Evolutionary conservation across 1,284 basidiomycete genomes (phyloP).

Genomic region (Irpex sp.): DNA sequence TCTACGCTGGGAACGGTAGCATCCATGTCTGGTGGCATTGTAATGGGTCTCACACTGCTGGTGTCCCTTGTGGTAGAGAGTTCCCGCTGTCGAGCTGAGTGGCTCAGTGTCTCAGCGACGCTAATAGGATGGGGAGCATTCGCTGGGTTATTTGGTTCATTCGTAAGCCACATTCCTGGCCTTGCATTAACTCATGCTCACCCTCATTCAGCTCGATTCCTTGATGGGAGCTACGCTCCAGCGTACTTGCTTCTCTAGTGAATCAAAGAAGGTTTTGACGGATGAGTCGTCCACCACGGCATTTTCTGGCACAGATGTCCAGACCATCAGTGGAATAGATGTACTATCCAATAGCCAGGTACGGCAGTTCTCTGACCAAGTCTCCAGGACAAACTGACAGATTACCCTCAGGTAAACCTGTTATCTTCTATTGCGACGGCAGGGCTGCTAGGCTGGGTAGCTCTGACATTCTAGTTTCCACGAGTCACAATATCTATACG

Average conservation of each 20-base stretch:
- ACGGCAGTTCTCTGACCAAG: neutral
- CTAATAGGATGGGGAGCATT: slow-evolving; percentile 54
- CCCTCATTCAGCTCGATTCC: slow-evolving; percentile 61
- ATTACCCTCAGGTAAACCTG: slow-evolving; percentile 35
- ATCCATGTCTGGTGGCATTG: slow-evolving; percentile 67
- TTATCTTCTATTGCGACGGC: slow-evolving; percentile 37
- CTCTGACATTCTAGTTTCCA: slow-evolving; percentile 2
- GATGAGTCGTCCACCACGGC: slow-evolving; percentile 37
- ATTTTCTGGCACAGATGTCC: slow-evolving; percentile 30
- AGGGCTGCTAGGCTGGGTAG: slow-evolving; percentile 29
- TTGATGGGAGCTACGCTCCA: slow-evolving; percentile 87
- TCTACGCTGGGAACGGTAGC: slow-evolving; percentile 71
- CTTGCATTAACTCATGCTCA: slow-evolving; percentile 8
- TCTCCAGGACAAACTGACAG: too few relatives aligned
- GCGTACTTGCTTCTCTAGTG: slow-evolving; percentile 67
- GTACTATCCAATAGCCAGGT: slow-evolving; percentile 82
- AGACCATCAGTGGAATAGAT: slow-evolving; percentile 65
- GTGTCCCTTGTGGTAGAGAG: slow-evolving; percentile 62
- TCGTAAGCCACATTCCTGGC: slow-evolving; percentile 41
- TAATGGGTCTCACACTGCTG: slow-evolving; percentile 64
- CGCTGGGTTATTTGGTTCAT: slow-evolving; percentile 70
- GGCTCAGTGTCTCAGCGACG: slow-evolving; percentile 32
- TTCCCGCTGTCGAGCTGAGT: slow-evolving; percentile 36
- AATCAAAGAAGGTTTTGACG: slow-evolving; percentile 61
- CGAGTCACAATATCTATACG: too few relatives aligned